A percentile compares a stretch with the other conserved stretches of the same genome.
Conservation (phyloP, 257 asterid species). For the Solanum piurae region DNA sequence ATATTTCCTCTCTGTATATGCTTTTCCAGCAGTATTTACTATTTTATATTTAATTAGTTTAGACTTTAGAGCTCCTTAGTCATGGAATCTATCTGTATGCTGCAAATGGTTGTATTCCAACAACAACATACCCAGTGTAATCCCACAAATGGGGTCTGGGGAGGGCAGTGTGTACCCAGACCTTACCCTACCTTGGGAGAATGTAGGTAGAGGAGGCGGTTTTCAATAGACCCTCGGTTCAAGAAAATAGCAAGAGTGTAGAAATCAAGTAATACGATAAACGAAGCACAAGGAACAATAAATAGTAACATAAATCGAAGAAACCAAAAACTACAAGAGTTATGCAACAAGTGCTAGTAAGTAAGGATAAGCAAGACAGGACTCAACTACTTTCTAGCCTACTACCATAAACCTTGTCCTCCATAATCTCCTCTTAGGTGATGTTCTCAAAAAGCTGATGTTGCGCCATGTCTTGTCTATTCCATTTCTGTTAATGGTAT, state of each 20-base stretch:
- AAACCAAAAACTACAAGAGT: not conserved
- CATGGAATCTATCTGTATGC: not conserved
- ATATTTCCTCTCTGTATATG: not conserved
- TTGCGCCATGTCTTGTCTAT: not conserved
- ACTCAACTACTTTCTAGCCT: not conserved
- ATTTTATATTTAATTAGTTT: not conserved
- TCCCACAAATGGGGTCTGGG: not conserved
- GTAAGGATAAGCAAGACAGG: not conserved
- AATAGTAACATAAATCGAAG: not conserved
- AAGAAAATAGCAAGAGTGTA: not conserved
- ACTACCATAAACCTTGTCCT: not conserved
- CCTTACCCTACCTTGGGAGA: not conserved
- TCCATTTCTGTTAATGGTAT: not conserved
- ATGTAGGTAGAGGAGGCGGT: not conserved
- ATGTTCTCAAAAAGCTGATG: not conserved
- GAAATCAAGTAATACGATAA: not conserved
- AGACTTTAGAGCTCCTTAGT: not conserved
- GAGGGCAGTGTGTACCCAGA: not conserved
- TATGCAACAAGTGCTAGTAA: not conserved
- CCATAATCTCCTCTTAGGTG: not conserved
- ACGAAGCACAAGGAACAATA: not conserved
- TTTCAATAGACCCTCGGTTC: not conserved
- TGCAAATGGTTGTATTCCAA: not conserved
- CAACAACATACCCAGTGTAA: not conserved
- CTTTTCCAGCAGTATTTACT: not conserved